Evolutionary conservation across 768 basidiomycete species (phyloP).

Genomic region (Scleroderma bovista): DNA sequence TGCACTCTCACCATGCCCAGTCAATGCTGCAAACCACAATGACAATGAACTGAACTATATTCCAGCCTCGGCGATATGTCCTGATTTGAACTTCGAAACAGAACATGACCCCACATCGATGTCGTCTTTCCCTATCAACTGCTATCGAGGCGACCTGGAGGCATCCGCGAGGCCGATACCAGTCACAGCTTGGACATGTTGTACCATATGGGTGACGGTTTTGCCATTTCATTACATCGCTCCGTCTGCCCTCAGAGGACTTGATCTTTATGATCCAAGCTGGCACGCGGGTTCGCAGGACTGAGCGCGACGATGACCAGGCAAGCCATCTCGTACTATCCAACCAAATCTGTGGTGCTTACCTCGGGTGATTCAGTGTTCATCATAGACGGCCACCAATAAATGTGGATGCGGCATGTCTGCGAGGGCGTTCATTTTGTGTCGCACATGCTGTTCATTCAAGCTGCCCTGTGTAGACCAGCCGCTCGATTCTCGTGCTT

Average conservation of each 20-base stretch:
- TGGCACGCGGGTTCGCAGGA: not conserved
- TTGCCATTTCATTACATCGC: not conserved
- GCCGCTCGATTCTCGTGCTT: not conserved
- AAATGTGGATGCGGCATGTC: constrained; percentile 1
- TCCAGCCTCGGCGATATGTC: not conserved
- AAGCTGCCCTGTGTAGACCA: not conserved
- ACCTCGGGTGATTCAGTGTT: not conserved
- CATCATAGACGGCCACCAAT: not conserved
- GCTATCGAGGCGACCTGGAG: not conserved
- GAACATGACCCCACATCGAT: not conserved
- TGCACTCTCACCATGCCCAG: not conserved
- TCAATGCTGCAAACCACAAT: not conserved
- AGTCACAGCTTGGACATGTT: not conserved
- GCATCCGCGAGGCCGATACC: not conserved
- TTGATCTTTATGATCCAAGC: not conserved
- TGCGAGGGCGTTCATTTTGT: constrained; percentile 1
- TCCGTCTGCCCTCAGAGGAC: not conserved
- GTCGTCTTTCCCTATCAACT: not conserved
- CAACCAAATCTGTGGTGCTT: too few relatives aligned
- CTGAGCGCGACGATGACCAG: not conserved
- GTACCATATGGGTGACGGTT: not conserved
- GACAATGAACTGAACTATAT: not conserved
- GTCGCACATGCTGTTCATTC: not conserved
- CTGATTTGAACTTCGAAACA: not conserved
- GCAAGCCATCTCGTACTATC: not conserved